phyloP scores from a whole-genome alignment of 495 filamentous ascomycete species.

The Neurospora pannonica region DNA sequence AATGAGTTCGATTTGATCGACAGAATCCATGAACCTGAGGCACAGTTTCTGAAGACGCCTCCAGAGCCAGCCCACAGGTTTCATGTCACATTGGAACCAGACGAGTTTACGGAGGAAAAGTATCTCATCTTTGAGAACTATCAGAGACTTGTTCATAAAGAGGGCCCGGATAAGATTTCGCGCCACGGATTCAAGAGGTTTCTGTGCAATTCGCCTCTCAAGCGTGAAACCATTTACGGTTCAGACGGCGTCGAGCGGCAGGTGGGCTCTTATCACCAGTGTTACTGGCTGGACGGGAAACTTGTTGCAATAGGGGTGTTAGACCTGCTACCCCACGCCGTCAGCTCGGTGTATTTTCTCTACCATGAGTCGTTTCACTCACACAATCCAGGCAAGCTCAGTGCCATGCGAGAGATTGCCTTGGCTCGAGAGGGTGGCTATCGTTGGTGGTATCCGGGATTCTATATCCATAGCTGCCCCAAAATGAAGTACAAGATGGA shows the following conservation, averaged over 20 bases:
- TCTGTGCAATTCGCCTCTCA: slow-evolving; percentile 71
- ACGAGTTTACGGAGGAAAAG: slow-evolving; percentile 81
- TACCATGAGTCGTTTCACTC: slow-evolving; percentile 76
- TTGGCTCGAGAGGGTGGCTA: slow-evolving; percentile 69
- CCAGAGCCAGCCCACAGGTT: slow-evolving; percentile 71
- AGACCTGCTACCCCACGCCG: slow-evolving; percentile 75
- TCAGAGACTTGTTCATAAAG: slow-evolving; percentile 70
- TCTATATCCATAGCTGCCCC: slow-evolving; percentile 42
- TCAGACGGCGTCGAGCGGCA: slow-evolving; percentile 44
- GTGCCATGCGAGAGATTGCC: slow-evolving; percentile 75
- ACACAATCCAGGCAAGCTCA: slow-evolving; percentile 80
- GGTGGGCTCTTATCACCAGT: slow-evolving; percentile 89
- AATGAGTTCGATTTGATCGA: slow-evolving; percentile 64
- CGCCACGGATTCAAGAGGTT: slow-evolving; percentile 67
- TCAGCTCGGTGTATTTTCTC: slow-evolving; percentile 92
- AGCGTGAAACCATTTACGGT: slow-evolving; percentile 33
- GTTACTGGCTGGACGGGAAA: slow-evolving; percentile 82
- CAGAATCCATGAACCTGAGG: slow-evolving; percentile 62
- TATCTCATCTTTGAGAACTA: slow-evolving; percentile 78
- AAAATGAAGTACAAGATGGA: slow-evolving; percentile 74
- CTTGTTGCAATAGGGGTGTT: slow-evolving; percentile 84
- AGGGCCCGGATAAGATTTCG: slow-evolving; percentile 57
- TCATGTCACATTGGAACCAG: slow-evolving; percentile 67
- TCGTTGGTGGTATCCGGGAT: slow-evolving; percentile 46
- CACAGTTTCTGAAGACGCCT: slow-evolving; percentile 36